A percentile compares a stretch with the other conserved stretches of the same genome.
Evolutionary conservation across 306 rosid species (phyloP).

Genomic region (Astragalus membranaceus): DNA sequence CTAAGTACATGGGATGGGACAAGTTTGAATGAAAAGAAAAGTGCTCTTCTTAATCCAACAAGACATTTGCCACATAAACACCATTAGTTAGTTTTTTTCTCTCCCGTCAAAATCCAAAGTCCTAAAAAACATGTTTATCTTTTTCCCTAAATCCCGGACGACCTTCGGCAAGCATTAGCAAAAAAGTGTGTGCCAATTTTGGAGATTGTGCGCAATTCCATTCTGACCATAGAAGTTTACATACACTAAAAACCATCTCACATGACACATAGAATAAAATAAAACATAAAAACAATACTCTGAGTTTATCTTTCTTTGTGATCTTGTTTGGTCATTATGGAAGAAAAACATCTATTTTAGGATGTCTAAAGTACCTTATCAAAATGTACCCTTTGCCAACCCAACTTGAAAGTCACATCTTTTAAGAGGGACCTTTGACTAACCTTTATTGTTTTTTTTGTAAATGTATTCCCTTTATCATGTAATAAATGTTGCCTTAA

Average conservation of each 20-base stretch:
- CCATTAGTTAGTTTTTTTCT: constrained; percentile 21
- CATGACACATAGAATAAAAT: background rate
- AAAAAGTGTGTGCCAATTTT: constrained; percentile 54
- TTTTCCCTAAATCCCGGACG: constrained; percentile 89
- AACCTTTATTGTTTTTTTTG: constrained; percentile 32
- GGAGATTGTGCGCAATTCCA: constrained; percentile 58
- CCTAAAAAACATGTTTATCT: constrained; percentile 60
- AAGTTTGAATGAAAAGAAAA: constrained; percentile 33
- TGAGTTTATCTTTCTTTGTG: background rate
- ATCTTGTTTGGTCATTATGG: constrained; percentile 11
- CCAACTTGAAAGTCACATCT: constrained; percentile 35
- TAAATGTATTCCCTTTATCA: too few relatives aligned
- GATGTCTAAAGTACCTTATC: constrained; percentile 26
- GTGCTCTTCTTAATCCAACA: background rate
- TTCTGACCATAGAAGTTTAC: constrained; percentile 34
- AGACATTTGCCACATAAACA: constrained; percentile 24
- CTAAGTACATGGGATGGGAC: constrained; percentile 19
- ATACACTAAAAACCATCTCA: constrained; percentile 23
- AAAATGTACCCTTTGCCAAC: constrained; percentile 27
- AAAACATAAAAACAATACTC: background rate
- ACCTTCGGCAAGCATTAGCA: constrained; percentile 48
- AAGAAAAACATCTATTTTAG: constrained; percentile 26
- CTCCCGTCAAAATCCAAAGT: constrained; percentile 60
- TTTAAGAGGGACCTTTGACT: constrained; percentile 65
- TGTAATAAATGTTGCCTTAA: too few relatives aligned